phyloP scores from a whole-genome alignment of 495 filamentous ascomycete species.

The Cairneyella variabilis region DNA sequence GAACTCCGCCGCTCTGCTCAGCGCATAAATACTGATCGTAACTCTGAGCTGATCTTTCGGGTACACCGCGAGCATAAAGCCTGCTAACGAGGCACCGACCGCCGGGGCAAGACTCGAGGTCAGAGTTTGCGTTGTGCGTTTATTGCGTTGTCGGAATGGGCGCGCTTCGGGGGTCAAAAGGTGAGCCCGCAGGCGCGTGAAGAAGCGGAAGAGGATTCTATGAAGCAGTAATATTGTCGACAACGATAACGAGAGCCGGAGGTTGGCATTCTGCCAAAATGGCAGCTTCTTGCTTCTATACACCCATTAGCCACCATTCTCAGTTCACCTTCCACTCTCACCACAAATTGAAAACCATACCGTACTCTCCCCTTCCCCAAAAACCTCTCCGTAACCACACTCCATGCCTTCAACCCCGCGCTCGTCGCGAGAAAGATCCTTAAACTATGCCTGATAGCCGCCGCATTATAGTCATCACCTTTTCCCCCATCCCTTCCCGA shows the following conservation, averaged over 20 bases:
- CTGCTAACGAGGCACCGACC: conserved; percentile 81
- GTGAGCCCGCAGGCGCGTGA: conserved; percentile 71
- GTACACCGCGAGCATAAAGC: conserved; percentile 73
- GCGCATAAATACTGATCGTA: conserved; percentile 73
- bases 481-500: conserved; percentile 15
- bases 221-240: conserved; percentile 84
- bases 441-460: conserved; percentile 70
- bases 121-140: conserved; percentile 64
- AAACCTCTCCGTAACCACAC: conserved; percentile 45
- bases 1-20: conserved; percentile 79
- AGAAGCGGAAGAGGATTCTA: conserved; percentile 85
- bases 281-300: conserved; percentile 39
- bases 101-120: conserved; percentile 82
- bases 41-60: conserved; percentile 74
- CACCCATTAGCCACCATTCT: conserved; percentile 1
- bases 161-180: conserved; percentile 69
- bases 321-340: neutral
- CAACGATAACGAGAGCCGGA: conserved; percentile 75
- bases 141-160: conserved; percentile 80
- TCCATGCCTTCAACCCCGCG: conserved; percentile 65
- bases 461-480: conserved; percentile 72
- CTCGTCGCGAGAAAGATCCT: conserved; percentile 72
- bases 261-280: conserved; percentile 63
- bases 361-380: conserved; percentile 40
- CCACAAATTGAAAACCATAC: conserved; percentile 26